Conservation (phyloP, 2,329 filamentous ascomycete genomes). For the Penicillium italicum region DNA sequence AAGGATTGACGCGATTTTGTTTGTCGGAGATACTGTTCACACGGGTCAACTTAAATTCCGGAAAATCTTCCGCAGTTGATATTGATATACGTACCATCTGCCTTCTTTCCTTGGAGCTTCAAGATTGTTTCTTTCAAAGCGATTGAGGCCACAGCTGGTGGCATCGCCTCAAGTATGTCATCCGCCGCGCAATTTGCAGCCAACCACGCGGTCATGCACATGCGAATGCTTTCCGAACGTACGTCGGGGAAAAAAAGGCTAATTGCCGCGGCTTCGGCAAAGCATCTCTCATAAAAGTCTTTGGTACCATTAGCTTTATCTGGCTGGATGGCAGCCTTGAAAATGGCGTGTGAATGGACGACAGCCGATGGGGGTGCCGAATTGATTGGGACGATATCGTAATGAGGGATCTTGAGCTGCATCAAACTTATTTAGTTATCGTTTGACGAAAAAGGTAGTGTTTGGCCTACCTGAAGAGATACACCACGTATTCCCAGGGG, state of each 20-base stretch:
- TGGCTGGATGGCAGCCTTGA: not conserved
- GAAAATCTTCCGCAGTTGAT: not conserved
- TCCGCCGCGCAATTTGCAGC: conserved; percentile 1
- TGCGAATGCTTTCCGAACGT: not conserved
- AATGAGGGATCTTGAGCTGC: conserved; percentile 1
- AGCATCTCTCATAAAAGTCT: conserved; percentile 3
- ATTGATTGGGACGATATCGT: not conserved
- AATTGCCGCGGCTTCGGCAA: not conserved
- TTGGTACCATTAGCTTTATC: not conserved
- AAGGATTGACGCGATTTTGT: not conserved
- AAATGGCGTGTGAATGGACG: not conserved
- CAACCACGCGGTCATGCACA: conserved; percentile 3
- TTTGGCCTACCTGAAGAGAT: not conserved
- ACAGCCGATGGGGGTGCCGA: not conserved
- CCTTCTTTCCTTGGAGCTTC: not conserved
- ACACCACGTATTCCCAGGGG: not conserved
- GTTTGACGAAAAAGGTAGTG: no score
- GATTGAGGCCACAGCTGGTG: not conserved
- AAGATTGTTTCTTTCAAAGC: not conserved
- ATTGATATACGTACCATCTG: not conserved
- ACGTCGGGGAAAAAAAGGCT: conserved; percentile 2
- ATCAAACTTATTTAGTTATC: not conserved
- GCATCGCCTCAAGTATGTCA: conserved; percentile 1
- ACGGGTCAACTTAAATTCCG: not conserved
- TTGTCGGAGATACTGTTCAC: not conserved